Evolutionary conservation across 257 asterid species (phyloP).

Genomic region (Scutellaria galericulata): DNA sequence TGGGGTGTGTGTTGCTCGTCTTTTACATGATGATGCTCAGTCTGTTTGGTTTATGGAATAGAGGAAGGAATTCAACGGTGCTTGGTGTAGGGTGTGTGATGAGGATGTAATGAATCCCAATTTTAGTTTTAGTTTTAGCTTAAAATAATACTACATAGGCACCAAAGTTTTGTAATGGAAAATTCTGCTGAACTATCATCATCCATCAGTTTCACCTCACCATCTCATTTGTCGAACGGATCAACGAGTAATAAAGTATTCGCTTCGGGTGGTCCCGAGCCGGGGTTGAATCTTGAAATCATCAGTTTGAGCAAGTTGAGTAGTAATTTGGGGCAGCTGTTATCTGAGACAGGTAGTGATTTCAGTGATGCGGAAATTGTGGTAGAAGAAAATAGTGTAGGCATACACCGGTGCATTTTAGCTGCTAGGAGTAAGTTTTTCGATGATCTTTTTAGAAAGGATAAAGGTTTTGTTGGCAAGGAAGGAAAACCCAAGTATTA

Average conservation of each 20-base stretch:
- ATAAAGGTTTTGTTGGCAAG: conserved; percentile 43
- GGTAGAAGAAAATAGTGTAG: conserved; percentile 54
- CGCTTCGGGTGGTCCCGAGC: conserved; percentile 42
- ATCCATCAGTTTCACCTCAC: conserved; percentile 62
- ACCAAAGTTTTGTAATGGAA: conserved; percentile 40
- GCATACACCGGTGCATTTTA: conserved; percentile 70
- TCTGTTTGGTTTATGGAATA: conserved; percentile 22
- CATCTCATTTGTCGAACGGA: conserved; percentile 57
- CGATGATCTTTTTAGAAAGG: conserved; percentile 47
- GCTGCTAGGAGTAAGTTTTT: conserved; percentile 70
- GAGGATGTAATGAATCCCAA: not conserved
- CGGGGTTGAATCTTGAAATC: conserved; percentile 45
- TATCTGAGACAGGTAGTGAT: conserved; percentile 48
- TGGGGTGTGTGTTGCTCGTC: not conserved
- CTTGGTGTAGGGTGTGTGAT: conserved; percentile 5
- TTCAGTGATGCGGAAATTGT: conserved; percentile 64
- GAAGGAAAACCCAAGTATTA: conserved; percentile 52
- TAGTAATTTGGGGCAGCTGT: conserved; percentile 52
- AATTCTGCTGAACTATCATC: conserved; percentile 67
- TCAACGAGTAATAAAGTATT: conserved; percentile 39
- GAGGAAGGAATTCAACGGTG: conserved; percentile 27
- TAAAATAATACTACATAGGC: not conserved
- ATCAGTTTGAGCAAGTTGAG: conserved; percentile 61
- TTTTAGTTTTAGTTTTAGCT: not conserved
- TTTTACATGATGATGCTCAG: conserved; percentile 18